phyloP scores from a whole-genome alignment of 2,329 filamentous ascomycete species.

The Fusarium tjaetaba region DNA sequence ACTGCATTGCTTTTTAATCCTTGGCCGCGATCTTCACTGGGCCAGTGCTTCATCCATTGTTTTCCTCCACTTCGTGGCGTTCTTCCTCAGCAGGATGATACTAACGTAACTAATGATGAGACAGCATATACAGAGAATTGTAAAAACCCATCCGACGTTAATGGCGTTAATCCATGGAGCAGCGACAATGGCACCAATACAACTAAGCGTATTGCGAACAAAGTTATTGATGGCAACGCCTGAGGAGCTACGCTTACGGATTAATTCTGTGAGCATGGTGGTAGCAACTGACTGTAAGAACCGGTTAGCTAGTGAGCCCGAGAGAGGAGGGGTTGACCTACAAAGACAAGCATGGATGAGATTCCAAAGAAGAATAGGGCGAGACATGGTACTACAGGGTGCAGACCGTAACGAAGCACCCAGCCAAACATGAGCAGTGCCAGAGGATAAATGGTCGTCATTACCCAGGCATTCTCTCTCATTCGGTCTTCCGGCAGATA shows the following conservation, averaged over 20 bases:
- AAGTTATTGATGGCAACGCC: slow-evolving; percentile 87
- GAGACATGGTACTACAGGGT: slow-evolving; percentile 70
- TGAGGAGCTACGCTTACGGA: slow-evolving; percentile 74
- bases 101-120: slow-evolving; percentile 66
- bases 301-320: slow-evolving; percentile 8
- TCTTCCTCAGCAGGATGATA: slow-evolving; percentile 70
- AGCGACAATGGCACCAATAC: slow-evolving; percentile 74
- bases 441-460: slow-evolving; percentile 74
- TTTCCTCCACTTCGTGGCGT: slow-evolving; percentile 70
- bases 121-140: slow-evolving; percentile 62
- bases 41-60: slow-evolving; percentile 65
- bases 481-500: slow-evolving; percentile 83
- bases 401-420: slow-evolving; percentile 71
- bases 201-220: slow-evolving; percentile 80
- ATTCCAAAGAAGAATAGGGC: slow-evolving; percentile 80
- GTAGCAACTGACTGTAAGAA: slow-evolving; percentile 65
- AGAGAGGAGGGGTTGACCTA: slow-evolving; percentile 39
- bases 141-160: slow-evolving; percentile 81
- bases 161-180: slow-evolving; percentile 76
- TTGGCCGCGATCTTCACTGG: slow-evolving; percentile 17
- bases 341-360: slow-evolving; percentile 84
- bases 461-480: slow-evolving; percentile 83
- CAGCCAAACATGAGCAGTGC: slow-evolving; percentile 83
- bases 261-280: slow-evolving; percentile 88
- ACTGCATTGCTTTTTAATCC: not conserved